Evolutionary conservation across 202 grass and related monocot genomes (phyloP).

Genomic region (Carex sylvatica): DNA sequence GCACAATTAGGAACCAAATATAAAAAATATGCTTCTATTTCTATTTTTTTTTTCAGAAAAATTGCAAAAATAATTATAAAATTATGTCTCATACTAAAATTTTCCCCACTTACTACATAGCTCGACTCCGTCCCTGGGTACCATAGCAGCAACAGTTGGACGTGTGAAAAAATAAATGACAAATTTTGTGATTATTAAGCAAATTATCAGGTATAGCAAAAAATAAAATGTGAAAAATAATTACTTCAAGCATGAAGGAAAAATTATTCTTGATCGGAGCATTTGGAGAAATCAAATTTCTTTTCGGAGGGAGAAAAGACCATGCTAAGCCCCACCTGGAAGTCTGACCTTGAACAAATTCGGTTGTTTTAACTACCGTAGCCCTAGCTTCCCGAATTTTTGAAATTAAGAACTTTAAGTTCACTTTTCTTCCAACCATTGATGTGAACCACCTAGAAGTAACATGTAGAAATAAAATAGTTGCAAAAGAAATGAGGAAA

Average conservation of each 20-base stretch:
- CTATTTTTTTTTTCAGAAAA: too few species aligned
- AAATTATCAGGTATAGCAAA: neutral
- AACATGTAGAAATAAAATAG: neutral
- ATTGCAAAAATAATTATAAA: too few species aligned
- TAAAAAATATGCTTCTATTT: too few species aligned
- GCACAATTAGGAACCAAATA: neutral
- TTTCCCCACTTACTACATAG: neutral
- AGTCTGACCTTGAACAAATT: constrained; percentile 92
- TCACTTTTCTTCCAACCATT: constrained; percentile 95
- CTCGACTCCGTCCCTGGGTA: too few species aligned
- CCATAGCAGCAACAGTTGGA: neutral
- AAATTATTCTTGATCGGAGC: constrained; percentile 48
- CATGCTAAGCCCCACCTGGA: constrained; percentile 93
- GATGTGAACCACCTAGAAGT: constrained; percentile 83
- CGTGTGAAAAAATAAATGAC: neutral
- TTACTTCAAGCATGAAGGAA: constrained; percentile 81
- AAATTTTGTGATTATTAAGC: neutral
- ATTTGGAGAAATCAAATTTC: constrained; percentile 40
- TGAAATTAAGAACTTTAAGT: constrained; percentile 62
- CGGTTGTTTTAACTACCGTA: constrained; percentile 73
- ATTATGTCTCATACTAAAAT: too few species aligned
- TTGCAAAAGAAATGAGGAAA: neutral
- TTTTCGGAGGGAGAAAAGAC: constrained; percentile 80
- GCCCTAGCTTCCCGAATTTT: constrained; percentile 61
- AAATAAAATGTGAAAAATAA: constrained; percentile 9